phyloP scores from a whole-genome alignment of 345 rosid species.

The Brassica carinata region DNA sequence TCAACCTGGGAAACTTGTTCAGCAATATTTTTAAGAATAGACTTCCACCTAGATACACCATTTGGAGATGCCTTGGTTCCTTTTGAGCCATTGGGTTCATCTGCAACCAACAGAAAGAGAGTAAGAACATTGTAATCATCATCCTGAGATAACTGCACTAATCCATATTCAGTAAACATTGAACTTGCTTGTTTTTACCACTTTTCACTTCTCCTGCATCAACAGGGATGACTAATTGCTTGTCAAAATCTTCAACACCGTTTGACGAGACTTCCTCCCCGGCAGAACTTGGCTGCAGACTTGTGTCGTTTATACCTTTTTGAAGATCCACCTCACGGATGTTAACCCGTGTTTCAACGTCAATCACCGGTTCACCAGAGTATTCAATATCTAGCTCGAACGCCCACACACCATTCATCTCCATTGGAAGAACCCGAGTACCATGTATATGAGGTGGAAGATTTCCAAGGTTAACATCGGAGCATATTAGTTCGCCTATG shows the following conservation, averaged over 20 bases:
- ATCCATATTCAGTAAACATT: conserved; percentile 36
- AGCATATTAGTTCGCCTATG: conserved; percentile 77
- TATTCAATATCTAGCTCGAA: conserved; percentile 89
- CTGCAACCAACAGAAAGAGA: conserved; percentile 24
- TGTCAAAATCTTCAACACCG: conserved; percentile 58
- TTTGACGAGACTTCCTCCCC: conserved; percentile 56
- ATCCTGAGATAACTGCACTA: conserved; percentile 48
- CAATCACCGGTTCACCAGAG: conserved; percentile 70
- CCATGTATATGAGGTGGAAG: conserved; percentile 88
- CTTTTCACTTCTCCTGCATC: conserved; percentile 47
- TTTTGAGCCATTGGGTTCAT: conserved; percentile 30
- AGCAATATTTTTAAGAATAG: conserved; percentile 37
- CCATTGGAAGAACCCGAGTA: conserved; percentile 73
- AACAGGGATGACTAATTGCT: conserved; percentile 59
- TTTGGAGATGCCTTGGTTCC: conserved; percentile 34
- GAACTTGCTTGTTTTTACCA: conserved; percentile 49
- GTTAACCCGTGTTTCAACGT: conserved; percentile 81
- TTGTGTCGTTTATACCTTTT: conserved; percentile 52
- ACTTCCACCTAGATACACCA: conserved; percentile 46
- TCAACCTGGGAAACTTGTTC: conserved; percentile 44
- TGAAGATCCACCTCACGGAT: conserved; percentile 63
- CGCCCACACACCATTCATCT: conserved; percentile 87
- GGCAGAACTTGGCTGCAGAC: conserved; percentile 46
- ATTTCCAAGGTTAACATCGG: conserved; percentile 59
- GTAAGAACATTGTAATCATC: not conserved